phyloP scores from a whole-genome alignment of 345 rosid genomes.

The Hevea brasiliensis region DNA sequence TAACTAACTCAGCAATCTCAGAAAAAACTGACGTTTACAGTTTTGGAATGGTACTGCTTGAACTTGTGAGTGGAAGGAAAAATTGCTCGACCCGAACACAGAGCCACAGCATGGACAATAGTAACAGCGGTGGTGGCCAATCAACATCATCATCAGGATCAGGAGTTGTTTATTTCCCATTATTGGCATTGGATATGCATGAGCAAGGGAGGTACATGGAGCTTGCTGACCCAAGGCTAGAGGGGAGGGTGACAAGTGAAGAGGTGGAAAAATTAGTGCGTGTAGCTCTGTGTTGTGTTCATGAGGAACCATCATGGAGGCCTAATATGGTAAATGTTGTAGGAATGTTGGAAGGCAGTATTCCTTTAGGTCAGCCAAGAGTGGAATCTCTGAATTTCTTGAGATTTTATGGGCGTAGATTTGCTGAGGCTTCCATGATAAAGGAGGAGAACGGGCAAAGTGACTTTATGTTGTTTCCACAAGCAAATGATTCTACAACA shows the following conservation, averaged over 20 bases:
- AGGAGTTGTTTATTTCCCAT: slow-evolving; percentile 59
- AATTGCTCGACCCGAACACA: slow-evolving; percentile 21
- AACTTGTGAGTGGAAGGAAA: slow-evolving; percentile 32
- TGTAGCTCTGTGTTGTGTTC: slow-evolving; percentile 29
- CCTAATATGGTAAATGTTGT: slow-evolving; percentile 28
- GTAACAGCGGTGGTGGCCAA: slow-evolving; percentile 18
- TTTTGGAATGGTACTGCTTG: slow-evolving; percentile 30
- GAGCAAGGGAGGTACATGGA: slow-evolving; percentile 55
- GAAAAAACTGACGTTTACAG: slow-evolving; percentile 33
- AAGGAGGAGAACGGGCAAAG: slow-evolving; percentile 41
- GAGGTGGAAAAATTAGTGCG: slow-evolving; percentile 25
- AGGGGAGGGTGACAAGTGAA: slow-evolving; percentile 59
- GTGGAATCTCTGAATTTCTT: slow-evolving; percentile 78
- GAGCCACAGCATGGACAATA: slow-evolving; percentile 16
- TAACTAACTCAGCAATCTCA: slow-evolving; percentile 25
- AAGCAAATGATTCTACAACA: slow-evolving; percentile 36
- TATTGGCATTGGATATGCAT: slow-evolving; percentile 70
- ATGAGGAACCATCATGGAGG: slow-evolving; percentile 27
- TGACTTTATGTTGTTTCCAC: slow-evolving; percentile 29
- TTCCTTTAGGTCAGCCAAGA: slow-evolving; percentile 58
- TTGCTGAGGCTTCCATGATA: slow-evolving; percentile 69
- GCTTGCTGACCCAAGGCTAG: slow-evolving; percentile 77
- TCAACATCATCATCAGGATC: slow-evolving; percentile 23
- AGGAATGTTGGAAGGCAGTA: slow-evolving; percentile 37
- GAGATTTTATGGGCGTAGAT: slow-evolving; percentile 75